Conservation (phyloP, 2,329 filamentous ascomycete genomes). For the Ilyonectria mors-panacis region DNA sequence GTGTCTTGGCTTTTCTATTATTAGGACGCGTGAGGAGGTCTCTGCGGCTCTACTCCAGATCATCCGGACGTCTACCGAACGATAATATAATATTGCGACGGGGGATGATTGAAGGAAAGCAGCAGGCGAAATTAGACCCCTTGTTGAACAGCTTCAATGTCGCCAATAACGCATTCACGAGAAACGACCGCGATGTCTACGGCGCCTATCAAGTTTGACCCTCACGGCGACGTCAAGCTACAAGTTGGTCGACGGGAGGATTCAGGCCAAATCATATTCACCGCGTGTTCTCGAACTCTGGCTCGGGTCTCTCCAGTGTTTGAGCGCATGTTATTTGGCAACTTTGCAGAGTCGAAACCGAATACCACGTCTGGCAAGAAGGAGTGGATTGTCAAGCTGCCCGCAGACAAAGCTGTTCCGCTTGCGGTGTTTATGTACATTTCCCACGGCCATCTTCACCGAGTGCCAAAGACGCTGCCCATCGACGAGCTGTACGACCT, state of each 20-base stretch:
- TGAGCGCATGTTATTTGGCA: conserved; percentile 48
- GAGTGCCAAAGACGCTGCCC: conserved; percentile 41
- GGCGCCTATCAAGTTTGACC: conserved; percentile 28
- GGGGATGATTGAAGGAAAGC: not conserved
- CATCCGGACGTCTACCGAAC: conserved; percentile 16
- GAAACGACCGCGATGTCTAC: conserved; percentile 16
- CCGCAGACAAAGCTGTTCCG: conserved; percentile 49
- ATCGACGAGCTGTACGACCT: conserved; percentile 47
- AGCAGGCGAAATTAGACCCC: conserved; percentile 4
- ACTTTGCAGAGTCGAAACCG: conserved; percentile 44
- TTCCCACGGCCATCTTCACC: conserved; percentile 48
- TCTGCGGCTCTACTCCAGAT: not conserved
- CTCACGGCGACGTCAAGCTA: conserved; percentile 31
- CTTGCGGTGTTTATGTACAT: conserved; percentile 51
- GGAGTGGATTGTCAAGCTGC: conserved; percentile 49
- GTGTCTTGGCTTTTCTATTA: conserved; percentile 23
- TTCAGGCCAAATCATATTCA: conserved; percentile 28
- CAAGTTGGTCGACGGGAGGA: conserved; percentile 19
- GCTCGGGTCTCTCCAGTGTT: conserved; percentile 48
- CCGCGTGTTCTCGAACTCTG: conserved; percentile 48
- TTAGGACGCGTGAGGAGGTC: conserved; percentile 11
- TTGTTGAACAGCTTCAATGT: conserved; percentile 2
- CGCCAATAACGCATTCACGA: not conserved
- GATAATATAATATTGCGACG: conserved; percentile 5
- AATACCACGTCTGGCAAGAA: conserved; percentile 7